Evolutionary conservation across 306 rosid species (phyloP), one percentile per base, ranked within the genome.

Genomic region (Vachellia pachyceras): DNA sequence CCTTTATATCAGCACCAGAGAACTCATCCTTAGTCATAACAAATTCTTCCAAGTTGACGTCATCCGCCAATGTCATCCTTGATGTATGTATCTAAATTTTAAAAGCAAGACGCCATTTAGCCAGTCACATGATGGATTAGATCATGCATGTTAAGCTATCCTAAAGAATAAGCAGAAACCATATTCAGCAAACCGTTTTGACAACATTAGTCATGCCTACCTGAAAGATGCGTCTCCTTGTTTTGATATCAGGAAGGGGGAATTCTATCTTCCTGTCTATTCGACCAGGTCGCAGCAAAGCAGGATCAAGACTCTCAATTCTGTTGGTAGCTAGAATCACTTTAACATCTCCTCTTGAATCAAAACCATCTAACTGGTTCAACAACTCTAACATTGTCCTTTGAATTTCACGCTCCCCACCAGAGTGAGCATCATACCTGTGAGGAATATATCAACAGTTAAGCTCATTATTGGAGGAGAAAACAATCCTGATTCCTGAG

Each of bases 21-120:
- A 95, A 95, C 85, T 95, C 99, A 83, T 95, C 99, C 89, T 95
- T 95, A 2, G 99, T 93, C 99, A 95, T 95, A 23, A 95, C 98
- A 82, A 95, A 95, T 83, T 95, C 99, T 81, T 95, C 99, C 49
- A 95, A 79, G 88, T 95, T 95, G 82, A 95, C 99, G 85, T 93
- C 99, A 80, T 95, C 99, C 35, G 99, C 90, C 81, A 95, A 86
- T 18, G 99, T 95, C 99, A 95, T 93, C 85, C 97, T 90, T 60
- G 99, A 91, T 79, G 99, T 95, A 87, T 95, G 99, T 76, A 95
- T 95, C 99, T 95, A 82, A 80, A 88, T 77, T 37, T 60, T 29
- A 83, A 41, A 82, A 77, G 63, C 42, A 70, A 18, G 15, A 76
- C 42, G 40, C 22, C 71, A 36, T 54, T 83, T 49, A 72, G 37